phyloP scores from a whole-genome alignment of 352 stramenopile species.

The Phytopythium montanum region DNA sequence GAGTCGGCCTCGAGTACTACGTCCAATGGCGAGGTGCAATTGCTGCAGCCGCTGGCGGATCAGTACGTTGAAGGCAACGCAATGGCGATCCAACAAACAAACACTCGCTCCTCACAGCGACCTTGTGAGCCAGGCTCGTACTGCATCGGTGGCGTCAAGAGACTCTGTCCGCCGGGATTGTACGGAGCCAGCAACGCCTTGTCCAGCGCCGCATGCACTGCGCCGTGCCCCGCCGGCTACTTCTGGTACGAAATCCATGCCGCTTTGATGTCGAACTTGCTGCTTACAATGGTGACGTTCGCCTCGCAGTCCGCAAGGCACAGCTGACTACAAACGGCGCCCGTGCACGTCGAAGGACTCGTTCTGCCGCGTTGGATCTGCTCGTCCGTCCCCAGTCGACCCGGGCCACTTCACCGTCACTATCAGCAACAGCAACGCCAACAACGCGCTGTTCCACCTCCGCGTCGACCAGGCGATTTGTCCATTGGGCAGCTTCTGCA shows the following conservation, averaged over 20 bases:
- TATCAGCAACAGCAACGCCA: constrained; percentile 3
- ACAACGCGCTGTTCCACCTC: constrained; percentile 17
- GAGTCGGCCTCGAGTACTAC: not conserved
- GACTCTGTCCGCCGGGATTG: constrained; percentile 37
- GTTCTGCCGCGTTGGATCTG: constrained; percentile 52
- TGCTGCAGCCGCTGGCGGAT: constrained; percentile 18
- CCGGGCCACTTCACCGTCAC: constrained; percentile 48
- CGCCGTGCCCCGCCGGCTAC: constrained; percentile 55
- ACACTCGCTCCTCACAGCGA: constrained; percentile 35
- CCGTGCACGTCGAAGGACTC: constrained; percentile 29
- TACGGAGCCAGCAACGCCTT: constrained; percentile 39
- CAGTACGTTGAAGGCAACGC: constrained; percentile 37
- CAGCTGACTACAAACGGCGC: constrained; percentile 24
- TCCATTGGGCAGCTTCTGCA: constrained; percentile 55
- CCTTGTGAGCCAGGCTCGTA: constrained; percentile 57
- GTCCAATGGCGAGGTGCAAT: not conserved
- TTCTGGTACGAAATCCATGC: constrained; percentile 41
- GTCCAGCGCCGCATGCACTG: constrained; percentile 39
- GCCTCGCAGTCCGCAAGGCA: constrained; percentile 36
- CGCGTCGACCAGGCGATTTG: constrained; percentile 53
- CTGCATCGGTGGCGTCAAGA: constrained; percentile 51
- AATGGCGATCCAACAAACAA: constrained; percentile 30
- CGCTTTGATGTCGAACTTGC: not conserved
- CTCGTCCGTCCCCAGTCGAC: constrained; percentile 26
- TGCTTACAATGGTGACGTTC: not conserved